These are phyloP conservation scores for Pythium apleroticum DNA, from an alignment of 352 stramenopile species.

Conservation along the genomic window DNA sequence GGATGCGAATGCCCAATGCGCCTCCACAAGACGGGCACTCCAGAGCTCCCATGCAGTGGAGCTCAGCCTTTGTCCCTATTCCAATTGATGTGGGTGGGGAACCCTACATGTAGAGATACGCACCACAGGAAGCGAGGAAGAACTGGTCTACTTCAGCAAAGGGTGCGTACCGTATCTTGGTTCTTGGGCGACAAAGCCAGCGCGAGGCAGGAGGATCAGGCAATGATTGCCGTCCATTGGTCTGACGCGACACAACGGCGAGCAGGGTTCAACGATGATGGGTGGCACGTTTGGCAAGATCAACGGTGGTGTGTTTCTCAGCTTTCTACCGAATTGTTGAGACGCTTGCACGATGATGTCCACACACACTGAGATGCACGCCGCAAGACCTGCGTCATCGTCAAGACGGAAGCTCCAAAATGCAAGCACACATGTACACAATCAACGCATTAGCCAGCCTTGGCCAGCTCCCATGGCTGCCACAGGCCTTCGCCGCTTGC, in stretches of 20 bases:
- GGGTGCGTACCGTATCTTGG: background rate
- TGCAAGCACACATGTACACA: background rate
- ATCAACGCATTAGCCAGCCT: constrained; percentile 33
- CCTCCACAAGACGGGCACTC: too few species aligned
- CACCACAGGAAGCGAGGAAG: background rate
- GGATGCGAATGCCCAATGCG: background rate
- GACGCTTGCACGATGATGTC: background rate
- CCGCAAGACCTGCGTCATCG: too few species aligned
- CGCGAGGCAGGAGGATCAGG: background rate
- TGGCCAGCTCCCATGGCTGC: constrained; percentile 76
- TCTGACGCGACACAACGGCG: background rate
- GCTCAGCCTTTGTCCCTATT: too few species aligned
- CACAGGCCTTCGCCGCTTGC: constrained; percentile 55
- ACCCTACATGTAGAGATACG: background rate
- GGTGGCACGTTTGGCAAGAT: background rate
- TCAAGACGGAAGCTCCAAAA: background rate
- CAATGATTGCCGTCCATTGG: background rate
- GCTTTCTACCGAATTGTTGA: background rate
- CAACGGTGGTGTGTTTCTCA: constrained; percentile 8
- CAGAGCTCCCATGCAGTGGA: too few species aligned
- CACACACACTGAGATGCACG: background rate
- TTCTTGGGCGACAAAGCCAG: background rate
- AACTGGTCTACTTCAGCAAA: background rate
- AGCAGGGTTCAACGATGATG: constrained; percentile 23
- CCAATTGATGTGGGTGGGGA: background rate